Conservation (phyloP, 371 early-diverging fungal species). For the Neoconidiobolus thromboides region DNA sequence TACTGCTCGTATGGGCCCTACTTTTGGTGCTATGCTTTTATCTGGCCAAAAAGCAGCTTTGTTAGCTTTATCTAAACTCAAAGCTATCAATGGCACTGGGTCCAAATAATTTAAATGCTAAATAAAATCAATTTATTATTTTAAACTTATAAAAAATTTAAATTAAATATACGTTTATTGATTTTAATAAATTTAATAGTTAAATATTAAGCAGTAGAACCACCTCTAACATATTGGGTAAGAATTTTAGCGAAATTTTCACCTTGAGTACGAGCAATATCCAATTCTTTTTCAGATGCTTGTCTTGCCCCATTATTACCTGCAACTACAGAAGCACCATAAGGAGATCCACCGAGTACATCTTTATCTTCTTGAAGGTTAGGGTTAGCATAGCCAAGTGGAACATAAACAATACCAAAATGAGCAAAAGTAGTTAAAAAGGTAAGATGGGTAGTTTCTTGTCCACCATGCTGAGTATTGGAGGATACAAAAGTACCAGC, state of each 20-base stretch:
- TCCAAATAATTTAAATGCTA: neutral
- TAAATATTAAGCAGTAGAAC: no score
- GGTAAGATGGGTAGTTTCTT: slow-evolving; percentile 53
- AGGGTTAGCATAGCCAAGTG: slow-evolving; percentile 38
- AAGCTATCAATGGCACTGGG: neutral
- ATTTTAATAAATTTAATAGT: no score
- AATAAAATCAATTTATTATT: no score
- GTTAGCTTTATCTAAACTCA: slow-evolving; percentile 18
- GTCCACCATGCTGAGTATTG: slow-evolving; percentile 53
- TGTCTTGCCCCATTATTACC: slow-evolving; percentile 44
- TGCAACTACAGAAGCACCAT: slow-evolving; percentile 15
- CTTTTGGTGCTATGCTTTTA: slow-evolving; percentile 52
- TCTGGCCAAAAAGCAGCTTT: slow-evolving; percentile 51
- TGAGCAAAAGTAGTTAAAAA: slow-evolving; percentile 50
- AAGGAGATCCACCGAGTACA: slow-evolving; percentile 47
- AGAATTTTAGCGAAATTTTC: slow-evolving; percentile 36
- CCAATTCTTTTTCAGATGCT: slow-evolving; percentile 37
- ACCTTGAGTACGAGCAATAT: slow-evolving; percentile 41
- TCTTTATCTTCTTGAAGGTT: slow-evolving; percentile 25
- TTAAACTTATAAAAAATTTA: no score
- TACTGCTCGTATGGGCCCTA: slow-evolving; percentile 40
- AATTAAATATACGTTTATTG: no score
- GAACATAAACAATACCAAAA: slow-evolving; percentile 64
- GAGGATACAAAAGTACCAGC: slow-evolving; percentile 56
- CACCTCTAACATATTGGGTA: neutral